Conservation (phyloP, 2,329 filamentous ascomycete genomes). For the Beauveria sp. region DNA sequence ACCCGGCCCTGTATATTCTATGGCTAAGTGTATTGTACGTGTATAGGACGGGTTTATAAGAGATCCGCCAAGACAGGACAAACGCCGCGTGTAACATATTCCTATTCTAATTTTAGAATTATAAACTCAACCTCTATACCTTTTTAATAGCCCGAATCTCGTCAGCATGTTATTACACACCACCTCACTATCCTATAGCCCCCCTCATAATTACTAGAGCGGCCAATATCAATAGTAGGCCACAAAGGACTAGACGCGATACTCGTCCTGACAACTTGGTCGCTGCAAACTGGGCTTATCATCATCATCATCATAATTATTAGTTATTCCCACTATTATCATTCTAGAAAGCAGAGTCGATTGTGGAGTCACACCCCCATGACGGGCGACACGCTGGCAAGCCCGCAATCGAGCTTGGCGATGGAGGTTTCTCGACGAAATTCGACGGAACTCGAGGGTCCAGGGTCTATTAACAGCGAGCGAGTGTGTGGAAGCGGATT, state of each 20-base stretch:
- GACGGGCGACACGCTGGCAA: background rate
- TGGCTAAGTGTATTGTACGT: background rate
- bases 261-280: too few species aligned
- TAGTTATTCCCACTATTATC: too few species aligned
- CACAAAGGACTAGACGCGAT: too few species aligned
- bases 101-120: background rate
- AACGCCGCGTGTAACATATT: background rate
- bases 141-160: conserved; percentile 20
- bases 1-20: background rate
- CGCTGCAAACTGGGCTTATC: too few species aligned
- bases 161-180: conserved; percentile 64
- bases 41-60: background rate
- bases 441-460: background rate
- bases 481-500: background rate
- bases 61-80: background rate
- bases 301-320: too few species aligned
- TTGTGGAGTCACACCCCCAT: background rate
- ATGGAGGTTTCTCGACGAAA: background rate
- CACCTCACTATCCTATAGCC: conserved; percentile 35
- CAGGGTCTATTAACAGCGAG: background rate
- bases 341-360: background rate
- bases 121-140: background rate
- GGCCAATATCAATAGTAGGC: too few species aligned
- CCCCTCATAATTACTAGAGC: too few species aligned
- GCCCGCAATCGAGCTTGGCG: background rate